Percentiles rank a stretch among this genome's conserved stretches.
phyloP scores from a whole-genome alignment of 2,329 filamentous ascomycete genomes.

The Chaetomiaceae sp. region DNA sequence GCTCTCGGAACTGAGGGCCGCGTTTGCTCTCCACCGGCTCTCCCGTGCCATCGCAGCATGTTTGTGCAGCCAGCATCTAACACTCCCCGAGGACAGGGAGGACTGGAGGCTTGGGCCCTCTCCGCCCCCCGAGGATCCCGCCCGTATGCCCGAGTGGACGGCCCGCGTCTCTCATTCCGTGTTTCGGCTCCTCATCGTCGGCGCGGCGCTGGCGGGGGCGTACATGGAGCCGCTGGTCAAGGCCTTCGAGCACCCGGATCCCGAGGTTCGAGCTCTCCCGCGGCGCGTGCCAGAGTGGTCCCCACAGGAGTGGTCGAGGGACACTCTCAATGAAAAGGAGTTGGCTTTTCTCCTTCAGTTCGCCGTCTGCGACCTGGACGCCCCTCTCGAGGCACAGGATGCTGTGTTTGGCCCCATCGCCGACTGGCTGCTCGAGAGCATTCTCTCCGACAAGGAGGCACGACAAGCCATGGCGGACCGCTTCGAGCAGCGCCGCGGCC shows the following conservation, averaged over 20 bases:
- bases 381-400: constrained; percentile 1
- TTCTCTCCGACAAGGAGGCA: constrained; percentile 1
- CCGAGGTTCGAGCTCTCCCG: too few species aligned
- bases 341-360: background rate
- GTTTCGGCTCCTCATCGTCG: constrained; percentile 2
- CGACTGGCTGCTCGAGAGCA: constrained; percentile 1
- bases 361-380: constrained; percentile 1
- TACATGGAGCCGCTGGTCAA: constrained; percentile 5
- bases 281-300: background rate
- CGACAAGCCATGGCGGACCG: background rate
- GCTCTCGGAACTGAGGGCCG: background rate
- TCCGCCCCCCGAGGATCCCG: background rate
- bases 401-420: constrained; percentile 3
- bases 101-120: too few species aligned
- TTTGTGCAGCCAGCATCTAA: background rate
- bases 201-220: constrained; percentile 5
- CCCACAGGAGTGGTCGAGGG: too few species aligned
- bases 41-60: background rate
- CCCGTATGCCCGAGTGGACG: background rate
- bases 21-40: background rate
- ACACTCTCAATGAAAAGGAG: too few species aligned
- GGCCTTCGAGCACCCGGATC: background rate
- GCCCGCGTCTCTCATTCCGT: background rate
- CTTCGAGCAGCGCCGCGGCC: too few species aligned
- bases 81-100: background rate